Base-by-base conservation (phyloP, 73 alveolate species). In the Tetrahymena borealis region DNA sequence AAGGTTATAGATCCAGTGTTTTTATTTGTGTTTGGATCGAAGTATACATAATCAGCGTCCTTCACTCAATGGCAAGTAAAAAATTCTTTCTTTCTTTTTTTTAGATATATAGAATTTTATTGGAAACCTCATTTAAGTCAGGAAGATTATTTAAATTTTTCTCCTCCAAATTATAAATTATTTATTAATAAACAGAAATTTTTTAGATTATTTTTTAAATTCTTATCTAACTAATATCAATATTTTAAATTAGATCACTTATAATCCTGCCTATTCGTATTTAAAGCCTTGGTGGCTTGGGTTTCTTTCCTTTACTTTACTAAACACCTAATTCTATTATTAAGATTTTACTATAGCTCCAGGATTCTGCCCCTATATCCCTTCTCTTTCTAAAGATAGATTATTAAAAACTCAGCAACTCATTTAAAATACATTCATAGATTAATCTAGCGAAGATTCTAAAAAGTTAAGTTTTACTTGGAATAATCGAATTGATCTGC, bases 271-370 rank as follows among this genome's bases (percentile, higher is more conserved):
- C 7, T 92, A 92, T 39, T 78, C 95, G 32, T 92, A 92, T 79
- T 40, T 92, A 24, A 78, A 78, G 42, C 95, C 95, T 24, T 92
- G 95, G 95, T 92, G 95, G 95, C 78, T 92, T 33, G 95, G 95
- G 28, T 78, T 93, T 0, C 90, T 92, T 39, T 78, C 95, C n/a
- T 39, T 92, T 32, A 78, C 95, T 79, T 24, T 92, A 0, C 39
- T 92, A 90, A 78, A 41, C 38, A 39, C 95, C 33, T 90, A 91
- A 20, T 92, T 90, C 18, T 92, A 91, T 91, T 13, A 39, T 8
- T 78, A 79, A 8, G 39, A 92, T 15, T 7, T 92, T 7, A 92
- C 90, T 79, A 41, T 92, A 32, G 78, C 93, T 38, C 95, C 95
- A 11, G 95, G 95, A 92, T 92, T 92, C n/a, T 92, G 95, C 39